Percentiles rank a stretch among this genome's conserved stretches.
phyloP scores from a whole-genome alignment of 352 stramenopile species.

The Globisporangium emineosum region DNA sequence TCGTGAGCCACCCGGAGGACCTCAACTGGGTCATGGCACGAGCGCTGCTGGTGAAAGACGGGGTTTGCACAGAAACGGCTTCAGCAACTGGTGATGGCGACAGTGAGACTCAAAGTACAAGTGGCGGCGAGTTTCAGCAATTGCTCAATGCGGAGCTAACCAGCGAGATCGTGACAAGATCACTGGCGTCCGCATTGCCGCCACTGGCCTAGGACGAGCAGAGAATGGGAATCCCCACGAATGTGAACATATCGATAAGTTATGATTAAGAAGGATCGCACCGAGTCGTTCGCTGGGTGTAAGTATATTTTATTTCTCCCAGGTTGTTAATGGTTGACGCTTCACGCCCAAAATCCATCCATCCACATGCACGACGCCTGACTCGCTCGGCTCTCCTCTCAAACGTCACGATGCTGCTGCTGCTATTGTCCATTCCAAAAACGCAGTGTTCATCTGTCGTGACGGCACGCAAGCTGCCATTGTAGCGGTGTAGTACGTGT shows the following conservation, averaged over 20 bases:
- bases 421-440: constrained; percentile 12
- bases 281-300: not conserved
- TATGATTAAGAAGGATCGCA: no score
- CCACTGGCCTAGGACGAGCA: not conserved
- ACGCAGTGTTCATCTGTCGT: not conserved
- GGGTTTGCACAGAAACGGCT: not conserved
- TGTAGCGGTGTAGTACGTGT: no score
- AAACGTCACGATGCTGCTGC: not conserved
- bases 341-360: not conserved
- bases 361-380: not conserved
- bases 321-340: not conserved
- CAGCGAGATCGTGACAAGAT: not conserved
- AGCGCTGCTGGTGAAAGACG: constrained; percentile 6
- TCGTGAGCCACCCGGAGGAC: constrained; percentile 10
- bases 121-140: not conserved
- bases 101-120: no score
- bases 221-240: not conserved
- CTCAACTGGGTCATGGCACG: constrained; percentile 14
- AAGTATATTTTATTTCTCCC: not conserved
- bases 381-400: not conserved
- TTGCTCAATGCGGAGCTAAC: not conserved
- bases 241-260: not conserved
- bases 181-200: not conserved
- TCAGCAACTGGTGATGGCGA: no score
- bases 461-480: no score